A percentile compares a stretch with the other conserved stretches of the same genome.
phyloP scores from a whole-genome alignment of 192 early-diverging fungal species.

The Haplosporangium gracile region DNA sequence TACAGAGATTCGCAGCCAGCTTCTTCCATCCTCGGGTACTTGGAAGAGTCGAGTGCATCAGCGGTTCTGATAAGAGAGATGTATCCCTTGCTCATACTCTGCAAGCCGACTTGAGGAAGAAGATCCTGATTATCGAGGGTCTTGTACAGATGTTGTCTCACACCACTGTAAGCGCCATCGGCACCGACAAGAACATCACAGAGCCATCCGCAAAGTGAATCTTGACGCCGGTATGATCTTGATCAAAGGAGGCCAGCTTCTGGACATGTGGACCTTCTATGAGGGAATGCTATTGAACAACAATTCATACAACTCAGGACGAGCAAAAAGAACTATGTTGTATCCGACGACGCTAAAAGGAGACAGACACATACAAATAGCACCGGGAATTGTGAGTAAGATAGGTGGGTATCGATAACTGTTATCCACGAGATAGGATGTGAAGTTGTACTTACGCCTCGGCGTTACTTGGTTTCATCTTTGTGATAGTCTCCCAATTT shows the following conservation, averaged over 20 bases:
- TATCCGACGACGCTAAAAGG: no score
- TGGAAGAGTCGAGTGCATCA: neutral
- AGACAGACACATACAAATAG: no score
- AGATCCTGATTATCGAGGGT: neutral
- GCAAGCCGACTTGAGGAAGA: neutral
- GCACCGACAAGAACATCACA: neutral
- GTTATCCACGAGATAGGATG: no score
- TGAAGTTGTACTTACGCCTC: no score
- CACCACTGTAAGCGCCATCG: neutral
- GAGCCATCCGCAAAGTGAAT: neutral
- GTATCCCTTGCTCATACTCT: neutral
- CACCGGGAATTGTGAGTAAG: no score
- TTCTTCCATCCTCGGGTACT: neutral
- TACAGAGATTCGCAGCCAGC: neutral
- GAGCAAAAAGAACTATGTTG: no score
- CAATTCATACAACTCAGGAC: neutral
- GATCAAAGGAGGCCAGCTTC: neutral
- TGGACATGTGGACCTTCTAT: neutral
- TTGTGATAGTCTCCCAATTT: no score
- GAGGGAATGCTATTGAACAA: neutral
- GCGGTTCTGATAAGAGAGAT: neutral
- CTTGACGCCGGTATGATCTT: no score
- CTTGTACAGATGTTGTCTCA: neutral
- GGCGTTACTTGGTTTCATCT: no score
- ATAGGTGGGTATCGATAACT: no score